Evolutionary conservation across 352 stramenopile genomes (phyloP), one percentile per base, ranked within the genome.

Genomic region (Lagenidium sp.): DNA sequence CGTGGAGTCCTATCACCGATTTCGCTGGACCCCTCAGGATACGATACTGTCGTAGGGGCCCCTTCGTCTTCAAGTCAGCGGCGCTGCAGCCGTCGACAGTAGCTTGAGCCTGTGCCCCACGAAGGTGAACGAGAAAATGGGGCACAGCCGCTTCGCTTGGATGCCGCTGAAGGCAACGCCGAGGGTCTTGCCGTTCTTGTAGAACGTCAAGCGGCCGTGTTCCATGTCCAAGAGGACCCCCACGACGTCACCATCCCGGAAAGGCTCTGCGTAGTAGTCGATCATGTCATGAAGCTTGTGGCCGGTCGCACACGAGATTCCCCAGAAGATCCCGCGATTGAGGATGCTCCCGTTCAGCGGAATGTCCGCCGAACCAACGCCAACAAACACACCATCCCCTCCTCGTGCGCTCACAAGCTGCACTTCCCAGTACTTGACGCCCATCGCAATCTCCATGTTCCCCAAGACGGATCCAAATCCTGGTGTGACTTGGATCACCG

Each of bases 361-460:
- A 25, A 85, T 28, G 20, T 85, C 73, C 0, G 62, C 31, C 0
- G 63, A 63, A 10, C 71, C 73, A 1, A 92, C 68, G 13, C 76
- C 79, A 0, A 89, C 32, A 41, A 92, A 88, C 24, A 92, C 65
- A 19, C 79, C 79, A 29, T 89, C 74, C 12, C 76, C 76, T 19
- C 60, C 59, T 18, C 57, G 51, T 6, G 69, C 51, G 20, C 54
- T 73, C 16, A 76, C 39, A 15, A 92, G 41, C 47, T 82, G 47
- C 8, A 85, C 69, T 45, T 92, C 76, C 79, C 79, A 92, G 57
- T 92, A 92, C 58, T 88, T 89, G 45, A 88, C 63, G 3, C 76
- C 79, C 41, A 70, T 68, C 10, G 55, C 42, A 11, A 87, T 53
- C 20, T 81, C 61, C 8, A 50, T 63, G 28, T 74, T 84, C 31